Base-by-base conservation (phyloP, 352 stramenopile species). In the Phytophthora crassamura region DNA sequence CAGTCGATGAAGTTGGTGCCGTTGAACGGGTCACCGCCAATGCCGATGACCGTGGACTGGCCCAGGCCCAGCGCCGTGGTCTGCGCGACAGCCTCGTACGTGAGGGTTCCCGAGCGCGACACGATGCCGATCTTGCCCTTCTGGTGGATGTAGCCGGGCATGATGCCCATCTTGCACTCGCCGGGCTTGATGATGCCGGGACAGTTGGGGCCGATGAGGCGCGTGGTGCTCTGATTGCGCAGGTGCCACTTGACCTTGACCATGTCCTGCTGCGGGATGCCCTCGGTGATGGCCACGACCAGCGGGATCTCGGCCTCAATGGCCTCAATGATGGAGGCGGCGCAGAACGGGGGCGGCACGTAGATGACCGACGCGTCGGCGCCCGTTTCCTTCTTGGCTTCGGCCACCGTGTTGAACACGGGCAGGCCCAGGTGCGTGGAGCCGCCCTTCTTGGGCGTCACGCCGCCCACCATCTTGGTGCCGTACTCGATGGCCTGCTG, bases 141-240 rank as follows among this genome's bases (percentile, higher is more conserved):
- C 72, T 87, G 89, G 82, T 99, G 98, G 84, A 99, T 99, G 88
- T 99, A 99, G 51, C 97, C 98, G 54, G 98, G 98, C 98, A 99
- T 99, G 82, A 99, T 99, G 57, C 98, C 98, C 84, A 99, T 99
- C 82, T 99, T 99, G 78, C 96, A 99, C 85, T 99, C 98, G 45
- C 97, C 97, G 0, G 98, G 97, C 86, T 99, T 99, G 89, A 99
- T 99, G 72, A 99, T 99, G 65, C 98, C 98, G 33, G 98, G 98
- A 87, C 98, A 99, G 88, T 99, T 99, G 42, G 98, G 98, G 35
- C 98, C 98, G 69, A 99, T 99, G 33, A 99, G 86, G 41, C 98
- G 88, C 54, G 97, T 99, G 38, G 80, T 95, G 62, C 75, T 96
- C 74, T 99, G 96, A 54, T 90, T 85, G 54, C 88, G 85, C 57